Base-by-base conservation (phyloP, 2,329 filamentous ascomycete species). In the Alternaria angustiovoidea region DNA sequence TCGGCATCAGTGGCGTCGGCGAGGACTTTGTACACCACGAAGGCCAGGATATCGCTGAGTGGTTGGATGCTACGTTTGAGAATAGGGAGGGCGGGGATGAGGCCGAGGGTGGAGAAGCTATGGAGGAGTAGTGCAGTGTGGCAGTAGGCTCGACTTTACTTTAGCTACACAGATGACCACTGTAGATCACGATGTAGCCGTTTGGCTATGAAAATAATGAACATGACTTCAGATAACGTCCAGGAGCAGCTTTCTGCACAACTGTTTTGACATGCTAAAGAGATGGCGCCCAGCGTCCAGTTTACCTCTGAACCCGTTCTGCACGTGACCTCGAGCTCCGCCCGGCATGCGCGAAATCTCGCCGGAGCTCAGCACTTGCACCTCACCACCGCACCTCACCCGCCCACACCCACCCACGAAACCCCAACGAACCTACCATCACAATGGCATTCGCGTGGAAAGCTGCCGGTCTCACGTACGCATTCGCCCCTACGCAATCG, bases 401-500 rank as follows among this genome's bases (percentile, higher is more conserved):
- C 16, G 14, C 16, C 34, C 34, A 38, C 34, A 38, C 34, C 6
- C 34, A 38, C 16, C 32, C 62, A 66, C 62, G 66, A 62, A 67
- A 62, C 62, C 65, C 67, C 60, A 64, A 64, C 67, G 51, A 69
- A 65, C 66, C 69, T 64, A 74, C 76, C 79, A 75, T 78, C 88
- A 92, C 88, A 85, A 99, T 98, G 95, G 87, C 91, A 84, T 94
- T 94, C 86, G 92, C 94, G 81, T 99, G 94, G 95, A 98, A 97
- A 91, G 89, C 94, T 80, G 92, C 95, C 81, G 95, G 95, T 84
- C 87, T 98, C 81, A 96, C 90, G 94, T 97, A 91, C 82, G 92
- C 87, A 41, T 38, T n/a, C 36, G 11, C 30, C 41, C 57, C 36
- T 8, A 0, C n/a, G 0, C 18, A 5, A 7, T 24, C 30, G 5